Evolutionary conservation across 139 green algal genomes (phyloP).

Genomic region (Chlamydomonas sp.): DNA sequence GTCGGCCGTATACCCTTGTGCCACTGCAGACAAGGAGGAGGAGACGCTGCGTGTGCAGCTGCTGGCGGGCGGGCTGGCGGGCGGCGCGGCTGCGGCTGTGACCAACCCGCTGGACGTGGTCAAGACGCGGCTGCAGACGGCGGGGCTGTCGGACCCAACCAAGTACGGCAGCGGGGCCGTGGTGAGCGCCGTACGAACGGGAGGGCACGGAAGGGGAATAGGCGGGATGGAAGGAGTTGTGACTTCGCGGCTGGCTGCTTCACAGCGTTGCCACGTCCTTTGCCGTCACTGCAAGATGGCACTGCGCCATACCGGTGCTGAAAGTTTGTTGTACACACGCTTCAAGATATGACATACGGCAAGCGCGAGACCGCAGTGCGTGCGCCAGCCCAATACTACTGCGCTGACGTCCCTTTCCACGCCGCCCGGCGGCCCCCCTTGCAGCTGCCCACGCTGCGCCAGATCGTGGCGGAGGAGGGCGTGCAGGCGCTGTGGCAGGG

Average conservation of each 20-base stretch:
- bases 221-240: background rate
- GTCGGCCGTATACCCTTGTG: background rate
- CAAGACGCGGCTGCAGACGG: slow-evolving; percentile 93
- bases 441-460: slow-evolving; percentile 72
- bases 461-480: slow-evolving; percentile 89
- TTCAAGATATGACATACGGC: background rate
- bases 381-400: background rate
- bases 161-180: slow-evolving; percentile 19
- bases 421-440: background rate
- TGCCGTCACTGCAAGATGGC: no score
- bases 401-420: background rate
- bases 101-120: slow-evolving; percentile 93
- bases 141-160: slow-evolving; percentile 63
- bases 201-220: background rate
- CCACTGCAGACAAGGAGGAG: slow-evolving; percentile 39
- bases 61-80: slow-evolving; percentile 79
- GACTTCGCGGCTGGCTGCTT: no score
- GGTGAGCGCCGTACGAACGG: background rate
- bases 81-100: slow-evolving; percentile 72
- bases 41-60: slow-evolving; percentile 69
- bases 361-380: background rate
- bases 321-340: no score
- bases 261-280: background rate
- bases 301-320: no score
- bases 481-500: slow-evolving; percentile 79